Base-by-base conservation (phyloP, 148 eudicot species). In the Heliamphora exappendiculata region DNA sequence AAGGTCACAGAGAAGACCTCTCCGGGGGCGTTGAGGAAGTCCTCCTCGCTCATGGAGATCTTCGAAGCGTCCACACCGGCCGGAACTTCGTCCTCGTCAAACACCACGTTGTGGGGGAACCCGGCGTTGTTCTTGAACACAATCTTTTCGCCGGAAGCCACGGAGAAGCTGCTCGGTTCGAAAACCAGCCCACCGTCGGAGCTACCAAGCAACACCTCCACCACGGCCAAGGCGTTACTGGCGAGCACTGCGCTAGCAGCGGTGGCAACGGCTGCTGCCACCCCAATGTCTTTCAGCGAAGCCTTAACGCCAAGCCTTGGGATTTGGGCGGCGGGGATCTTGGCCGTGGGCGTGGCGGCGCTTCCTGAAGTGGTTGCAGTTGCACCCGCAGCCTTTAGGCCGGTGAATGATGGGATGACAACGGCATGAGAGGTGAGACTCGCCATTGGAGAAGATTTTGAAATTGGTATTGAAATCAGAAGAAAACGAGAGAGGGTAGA, bases 81-180 rank as follows among this genome's bases (percentile, higher is more conserved):
- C 0, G 98, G 99, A 5, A 91, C 64, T 70, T 84, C 99, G 33
- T 95, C 99, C 78, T 91, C 97, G 73, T 93, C 98, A 78, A 95
- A 93, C 1, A 92, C 84, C 0, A 95, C 87, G 54, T 95, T 95
- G 87, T 95, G 98, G 0, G 98, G 98, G 82, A 88, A 95, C 68
- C 96, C 98, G 0, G 96, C 94, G 63, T 92, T 95, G 93, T 91
- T 95, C 79, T 86, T 89, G 91, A 95, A 95, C 20, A 72, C 76
- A 19, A 95, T 89, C 79, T 87, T 86, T 85, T 95, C 97, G 0
- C 97, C 99, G 0, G 97, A 39, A 26, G 85, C 74, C 0, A 95
- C 79, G 17, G 74, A 71, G 82, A 95, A 82, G 55, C 67, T 70
- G 26, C 67, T 80, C 0, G 97, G 99, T 37, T 80, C 60, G 74